phyloP scores from a whole-genome alignment of 2,329 filamentous ascomycete species.

The Myriosclerotinia scirpicola region DNA sequence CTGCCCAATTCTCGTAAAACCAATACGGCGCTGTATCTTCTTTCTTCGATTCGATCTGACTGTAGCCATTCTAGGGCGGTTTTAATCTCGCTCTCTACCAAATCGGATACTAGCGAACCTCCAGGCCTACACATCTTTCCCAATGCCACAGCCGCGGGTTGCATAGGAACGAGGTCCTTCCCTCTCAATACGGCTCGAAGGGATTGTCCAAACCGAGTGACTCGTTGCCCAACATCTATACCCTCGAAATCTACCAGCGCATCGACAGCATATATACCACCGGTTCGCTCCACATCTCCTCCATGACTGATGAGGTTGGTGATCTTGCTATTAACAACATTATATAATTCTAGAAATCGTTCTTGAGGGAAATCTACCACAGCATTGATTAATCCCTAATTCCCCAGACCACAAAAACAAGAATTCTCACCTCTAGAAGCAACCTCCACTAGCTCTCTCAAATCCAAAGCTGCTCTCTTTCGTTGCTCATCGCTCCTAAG shows the following conservation, averaged over 20 bases:
- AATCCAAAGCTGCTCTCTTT: slow-evolving; percentile 40
- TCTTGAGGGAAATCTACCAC: slow-evolving; percentile 72
- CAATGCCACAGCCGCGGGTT: slow-evolving; percentile 82
- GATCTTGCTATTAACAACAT: slow-evolving; percentile 64
- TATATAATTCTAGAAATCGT: slow-evolving; percentile 72
- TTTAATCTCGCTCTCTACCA: slow-evolving; percentile 96
- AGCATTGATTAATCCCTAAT: neutral
- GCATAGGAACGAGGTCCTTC: slow-evolving; percentile 88
- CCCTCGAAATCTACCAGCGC: slow-evolving; percentile 95
- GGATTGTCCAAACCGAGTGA: slow-evolving; percentile 89
- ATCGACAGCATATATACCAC: slow-evolving; percentile 88
- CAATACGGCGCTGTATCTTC: slow-evolving; percentile 89
- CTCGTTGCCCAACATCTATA: slow-evolving; percentile 89
- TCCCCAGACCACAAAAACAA: neutral
- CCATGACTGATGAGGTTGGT: slow-evolving; percentile 78
- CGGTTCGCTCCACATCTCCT: slow-evolving; percentile 83
- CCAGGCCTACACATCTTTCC: slow-evolving; percentile 90
- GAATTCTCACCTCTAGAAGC: slow-evolving; percentile 39
- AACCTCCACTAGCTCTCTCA: slow-evolving; percentile 40
- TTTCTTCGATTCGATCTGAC: slow-evolving; percentile 88
- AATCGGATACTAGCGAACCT: slow-evolving; percentile 88
- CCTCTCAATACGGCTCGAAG: slow-evolving; percentile 84
- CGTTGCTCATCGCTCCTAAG: slow-evolving; percentile 39
- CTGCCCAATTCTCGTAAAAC: slow-evolving; percentile 86
- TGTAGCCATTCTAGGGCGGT: slow-evolving; percentile 96